Evolutionary conservation across 202 grass and related monocot genomes (phyloP).

Genomic region (Elaeis oleifera): DNA sequence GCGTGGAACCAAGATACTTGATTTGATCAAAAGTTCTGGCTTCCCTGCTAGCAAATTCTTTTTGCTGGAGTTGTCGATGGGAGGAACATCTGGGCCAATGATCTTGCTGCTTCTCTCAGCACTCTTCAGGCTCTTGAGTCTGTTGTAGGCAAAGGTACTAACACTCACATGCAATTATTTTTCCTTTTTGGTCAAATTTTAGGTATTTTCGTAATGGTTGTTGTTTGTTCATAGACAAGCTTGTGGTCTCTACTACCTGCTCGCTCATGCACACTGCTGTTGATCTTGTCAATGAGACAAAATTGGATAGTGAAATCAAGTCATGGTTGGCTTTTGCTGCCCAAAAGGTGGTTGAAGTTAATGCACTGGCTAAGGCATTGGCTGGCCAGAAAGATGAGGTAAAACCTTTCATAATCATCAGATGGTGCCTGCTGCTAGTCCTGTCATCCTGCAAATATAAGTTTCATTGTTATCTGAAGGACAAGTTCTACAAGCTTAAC

Average conservation of each 20-base stretch:
- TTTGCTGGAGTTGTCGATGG: no score
- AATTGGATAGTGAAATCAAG: conserved; percentile 25
- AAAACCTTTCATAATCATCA: not conserved
- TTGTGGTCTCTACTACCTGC: conserved; percentile 27
- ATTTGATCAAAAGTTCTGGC: conserved; percentile 9
- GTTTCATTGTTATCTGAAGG: no score
- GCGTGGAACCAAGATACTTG: conserved; percentile 20
- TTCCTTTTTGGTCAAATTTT: not conserved
- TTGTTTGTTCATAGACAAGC: conserved; percentile 15
- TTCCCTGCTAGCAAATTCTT: conserved; percentile 15
- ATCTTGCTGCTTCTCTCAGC: no score
- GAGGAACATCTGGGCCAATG: no score
- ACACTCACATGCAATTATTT: not conserved
- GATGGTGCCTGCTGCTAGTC: not conserved
- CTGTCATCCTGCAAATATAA: no score
- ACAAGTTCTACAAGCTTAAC: no score
- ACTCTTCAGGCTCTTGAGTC: no score
- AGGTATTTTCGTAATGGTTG: not conserved
- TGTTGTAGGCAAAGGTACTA: conserved; percentile 21
- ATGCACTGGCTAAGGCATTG: conserved; percentile 26
- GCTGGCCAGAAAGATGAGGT: conserved; percentile 21
- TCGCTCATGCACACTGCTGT: conserved; percentile 30
- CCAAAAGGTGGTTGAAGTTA: conserved; percentile 24
- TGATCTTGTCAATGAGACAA: conserved; percentile 28
- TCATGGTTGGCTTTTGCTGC: conserved; percentile 29